Percentiles rank a stretch among this genome's conserved stretches.
phyloP scores from a whole-genome alignment of 2,329 filamentous ascomycete species.

The Endoconidiophora laricicola region DNA sequence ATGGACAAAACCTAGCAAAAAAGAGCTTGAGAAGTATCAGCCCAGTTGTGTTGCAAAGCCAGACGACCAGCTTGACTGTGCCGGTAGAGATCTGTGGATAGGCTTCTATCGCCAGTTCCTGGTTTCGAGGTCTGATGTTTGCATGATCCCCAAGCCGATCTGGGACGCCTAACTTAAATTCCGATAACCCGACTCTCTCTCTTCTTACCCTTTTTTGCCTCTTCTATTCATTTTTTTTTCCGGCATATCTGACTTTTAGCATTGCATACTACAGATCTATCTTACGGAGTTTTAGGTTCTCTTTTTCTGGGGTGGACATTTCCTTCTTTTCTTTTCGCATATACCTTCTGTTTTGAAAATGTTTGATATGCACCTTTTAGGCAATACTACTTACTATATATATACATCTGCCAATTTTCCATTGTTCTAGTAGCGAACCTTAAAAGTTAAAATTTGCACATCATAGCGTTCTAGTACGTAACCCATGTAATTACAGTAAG shows the following conservation, averaged over 20 bases:
- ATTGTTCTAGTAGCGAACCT: no score
- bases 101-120: slow-evolving; percentile 33
- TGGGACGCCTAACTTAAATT: not conserved
- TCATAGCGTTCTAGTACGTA: no score
- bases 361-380: no score
- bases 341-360: no score
- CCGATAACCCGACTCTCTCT: not conserved
- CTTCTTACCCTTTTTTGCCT: not conserved
- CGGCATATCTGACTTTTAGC: not conserved
- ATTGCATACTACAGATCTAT: not conserved
- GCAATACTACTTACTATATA: no score
- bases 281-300: no score
- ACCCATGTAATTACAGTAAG: no score
- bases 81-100: slow-evolving; percentile 15
- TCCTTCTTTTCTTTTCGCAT: not conserved
- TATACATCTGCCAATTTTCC: no score
- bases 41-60: slow-evolving; percentile 25
- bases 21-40: slow-evolving; percentile 12
- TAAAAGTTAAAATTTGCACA: no score
- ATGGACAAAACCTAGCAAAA: slow-evolving; percentile 21
- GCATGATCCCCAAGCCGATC: not conserved
- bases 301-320: not conserved
- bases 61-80: slow-evolving; percentile 31
- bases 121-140: slow-evolving; percentile 4
- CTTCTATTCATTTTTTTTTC: not conserved